These are phyloP conservation scores for Lactarius hatsudake DNA, from an alignment of 768 basidiomycete genomes.

Conservation along the genomic window DNA sequence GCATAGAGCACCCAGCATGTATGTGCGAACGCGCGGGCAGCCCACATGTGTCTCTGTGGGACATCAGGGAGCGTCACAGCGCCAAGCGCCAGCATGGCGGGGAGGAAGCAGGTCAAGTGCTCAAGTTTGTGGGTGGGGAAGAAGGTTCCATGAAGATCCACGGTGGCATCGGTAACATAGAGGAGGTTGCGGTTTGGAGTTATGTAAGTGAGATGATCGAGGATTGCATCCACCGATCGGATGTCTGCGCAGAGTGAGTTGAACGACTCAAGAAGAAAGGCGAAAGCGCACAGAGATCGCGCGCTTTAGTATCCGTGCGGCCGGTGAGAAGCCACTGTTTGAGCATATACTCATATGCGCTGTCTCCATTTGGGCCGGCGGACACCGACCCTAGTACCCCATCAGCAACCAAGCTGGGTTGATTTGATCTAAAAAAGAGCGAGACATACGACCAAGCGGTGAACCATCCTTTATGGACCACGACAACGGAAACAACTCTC, in stretches of 20 bases:
- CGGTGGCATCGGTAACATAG: constrained; percentile 61
- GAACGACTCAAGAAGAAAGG: neutral
- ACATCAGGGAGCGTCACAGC: constrained; percentile 58
- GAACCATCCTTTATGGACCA: constrained; percentile 51
- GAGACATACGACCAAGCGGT: constrained; percentile 45
- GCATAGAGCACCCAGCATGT: constrained; percentile 73
- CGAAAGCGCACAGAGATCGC: constrained; percentile 60
- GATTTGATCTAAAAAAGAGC: neutral
- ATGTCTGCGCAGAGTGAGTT: constrained; percentile 44
- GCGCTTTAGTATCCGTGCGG: constrained; percentile 55
- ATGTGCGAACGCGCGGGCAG: constrained; percentile 70
- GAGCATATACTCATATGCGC: constrained; percentile 75
- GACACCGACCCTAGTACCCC: constrained; percentile 42
- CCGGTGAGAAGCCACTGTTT: constrained; percentile 72
- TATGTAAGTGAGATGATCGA: constrained; percentile 63
- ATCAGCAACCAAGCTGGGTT: constrained; percentile 9
- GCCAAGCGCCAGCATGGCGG: constrained; percentile 72
- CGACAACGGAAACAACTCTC: constrained; percentile 56
- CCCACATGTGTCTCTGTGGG: constrained; percentile 64
- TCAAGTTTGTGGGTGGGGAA: constrained; percentile 54
- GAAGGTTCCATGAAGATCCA: constrained; percentile 6
- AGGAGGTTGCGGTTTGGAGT: constrained; percentile 63
- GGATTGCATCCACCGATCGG: constrained; percentile 55
- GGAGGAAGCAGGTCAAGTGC: constrained; percentile 79
- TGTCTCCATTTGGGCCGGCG: constrained; percentile 68